phyloP scores from a whole-genome alignment of 768 basidiomycete species.

The Rhizopogon vulgaris region DNA sequence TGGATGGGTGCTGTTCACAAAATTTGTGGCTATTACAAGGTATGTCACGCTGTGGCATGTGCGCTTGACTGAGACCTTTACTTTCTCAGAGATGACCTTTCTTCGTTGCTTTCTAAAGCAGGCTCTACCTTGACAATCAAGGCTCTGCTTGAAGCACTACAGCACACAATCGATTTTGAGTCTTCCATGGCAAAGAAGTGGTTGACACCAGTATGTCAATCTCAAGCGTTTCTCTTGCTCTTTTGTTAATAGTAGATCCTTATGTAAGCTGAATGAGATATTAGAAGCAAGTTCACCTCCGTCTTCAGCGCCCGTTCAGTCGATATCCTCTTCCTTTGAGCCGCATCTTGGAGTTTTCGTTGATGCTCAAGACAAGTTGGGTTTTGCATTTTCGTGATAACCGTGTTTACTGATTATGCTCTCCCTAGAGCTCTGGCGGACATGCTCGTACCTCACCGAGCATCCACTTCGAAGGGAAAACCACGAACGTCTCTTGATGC shows the following conservation, averaged over 20 bases:
- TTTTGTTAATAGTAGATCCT: neutral
- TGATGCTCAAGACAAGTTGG: conserved; percentile 93
- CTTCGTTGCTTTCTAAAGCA: conserved; percentile 73
- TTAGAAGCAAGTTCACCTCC: conserved; percentile 46
- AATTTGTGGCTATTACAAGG: conserved; percentile 91
- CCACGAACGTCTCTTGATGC: conserved; percentile 67
- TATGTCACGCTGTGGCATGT: conserved; percentile 21
- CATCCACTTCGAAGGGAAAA: conserved; percentile 30
- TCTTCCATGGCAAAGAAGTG: conserved; percentile 75
- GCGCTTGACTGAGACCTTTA: neutral
- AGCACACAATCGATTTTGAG: conserved; percentile 87
- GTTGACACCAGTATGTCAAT: conserved; percentile 54
- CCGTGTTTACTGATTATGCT: neutral
- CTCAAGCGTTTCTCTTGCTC: neutral
- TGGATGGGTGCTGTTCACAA: conserved; percentile 71
- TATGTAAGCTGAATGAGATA: conserved; percentile 56
- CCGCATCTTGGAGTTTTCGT: conserved; percentile 90
- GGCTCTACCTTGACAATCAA: conserved; percentile 69
- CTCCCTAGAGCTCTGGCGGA: conserved; percentile 70
- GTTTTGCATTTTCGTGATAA: neutral
- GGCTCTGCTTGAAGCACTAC: conserved; percentile 77
- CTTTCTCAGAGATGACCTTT: conserved; percentile 69
- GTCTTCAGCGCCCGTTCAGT: conserved; percentile 45
- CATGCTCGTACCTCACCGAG: conserved; percentile 82
- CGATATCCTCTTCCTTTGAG: conserved; percentile 89